Base-by-base conservation (phyloP, 495 filamentous ascomycete genomes). In the Talaromyces nanjingensis region DNA sequence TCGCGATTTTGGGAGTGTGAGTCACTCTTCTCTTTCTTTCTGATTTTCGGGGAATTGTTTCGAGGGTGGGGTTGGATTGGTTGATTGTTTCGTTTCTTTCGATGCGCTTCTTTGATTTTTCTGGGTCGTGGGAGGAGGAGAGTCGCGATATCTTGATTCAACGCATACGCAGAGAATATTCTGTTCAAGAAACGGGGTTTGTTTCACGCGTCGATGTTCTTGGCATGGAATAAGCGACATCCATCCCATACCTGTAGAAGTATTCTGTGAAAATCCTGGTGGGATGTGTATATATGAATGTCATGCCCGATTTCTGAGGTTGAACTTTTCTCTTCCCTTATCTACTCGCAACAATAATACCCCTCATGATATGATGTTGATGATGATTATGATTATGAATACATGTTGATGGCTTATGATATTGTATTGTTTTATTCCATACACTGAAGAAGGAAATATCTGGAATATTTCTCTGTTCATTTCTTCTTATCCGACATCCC, bases 241-340 rank as follows among this genome's bases (percentile, higher is more conserved):
- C 27, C n/a, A n/a, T n/a, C 33, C 33, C 33, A 42, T 42, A 11
- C 16, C 12, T 42, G 9, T 37, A 37, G 33, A 37, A 11, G 34
- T 12, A 11, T 12, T 37, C 9, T 37, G 34, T 33, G 4, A 6
- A 16, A 42, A 9, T 42, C 14, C 6, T 29, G 24, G 29, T 60
- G 24, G 29, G 1, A 34, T 37, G 18, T n/a, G 39, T 47, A 45
- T 25, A 37, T 45, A 47, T 62, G 2, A 42, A 42, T 20, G 59
- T 22, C 59, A 62, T 62, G 53, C 53, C 53, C 53, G 53, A 56
- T 27, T 27, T 29, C 22, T 56, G 22, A 56, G 53, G 53, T 56
- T 56, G 53, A 29, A 1, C 20, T 25, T 20, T 54, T 54, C 49
- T 54, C 49, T 54, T 54, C 49, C 20, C 37, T 37, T 42, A 42